phyloP scores from a whole-genome alignment of 768 basidiomycete species.

The Daedaleopsis sinensis region DNA sequence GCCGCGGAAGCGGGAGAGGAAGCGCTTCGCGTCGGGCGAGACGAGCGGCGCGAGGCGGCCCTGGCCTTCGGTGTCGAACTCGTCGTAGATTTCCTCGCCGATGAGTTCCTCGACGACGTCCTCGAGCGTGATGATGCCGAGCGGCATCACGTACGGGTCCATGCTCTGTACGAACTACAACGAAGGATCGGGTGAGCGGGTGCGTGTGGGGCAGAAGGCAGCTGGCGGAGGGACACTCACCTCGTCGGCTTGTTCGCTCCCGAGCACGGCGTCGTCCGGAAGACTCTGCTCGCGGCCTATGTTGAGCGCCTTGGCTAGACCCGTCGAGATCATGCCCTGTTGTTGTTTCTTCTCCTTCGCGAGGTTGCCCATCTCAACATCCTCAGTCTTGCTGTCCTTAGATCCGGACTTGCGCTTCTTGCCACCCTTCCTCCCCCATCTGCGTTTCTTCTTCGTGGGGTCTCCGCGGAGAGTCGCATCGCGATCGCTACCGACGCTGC shows the following conservation, averaged over 20 bases:
- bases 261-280: constrained; percentile 81
- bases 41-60: constrained; percentile 22
- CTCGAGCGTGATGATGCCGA: constrained; percentile 89
- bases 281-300: constrained; percentile 66
- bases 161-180: constrained; percentile 70
- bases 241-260: constrained; percentile 66
- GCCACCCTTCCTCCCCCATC: constrained; percentile 14
- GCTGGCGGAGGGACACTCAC: constrained; percentile 44
- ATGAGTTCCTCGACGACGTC: constrained; percentile 90
- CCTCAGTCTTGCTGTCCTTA: constrained; percentile 21
- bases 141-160: constrained; percentile 75
- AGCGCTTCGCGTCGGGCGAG: constrained; percentile 18
- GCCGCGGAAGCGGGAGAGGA: constrained; percentile 12
- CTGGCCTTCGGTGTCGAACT: constrained; percentile 74
- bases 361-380: constrained; percentile 26
- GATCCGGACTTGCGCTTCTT: constrained; percentile 16
- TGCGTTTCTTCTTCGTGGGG: constrained; percentile 24
- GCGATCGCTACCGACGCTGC: constrained; percentile 26
- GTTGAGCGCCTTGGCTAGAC: constrained; percentile 25
- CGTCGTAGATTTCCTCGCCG: constrained; percentile 87
- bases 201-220: background rate
- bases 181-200: background rate
- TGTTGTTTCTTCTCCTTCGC: constrained; percentile 29
- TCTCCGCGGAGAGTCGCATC: constrained; percentile 24
- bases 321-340: constrained; percentile 30